These are phyloP conservation scores for Rhodotorula sp. DNA, from an alignment of 1,284 basidiomycete genomes.

Conservation along the genomic window DNA sequence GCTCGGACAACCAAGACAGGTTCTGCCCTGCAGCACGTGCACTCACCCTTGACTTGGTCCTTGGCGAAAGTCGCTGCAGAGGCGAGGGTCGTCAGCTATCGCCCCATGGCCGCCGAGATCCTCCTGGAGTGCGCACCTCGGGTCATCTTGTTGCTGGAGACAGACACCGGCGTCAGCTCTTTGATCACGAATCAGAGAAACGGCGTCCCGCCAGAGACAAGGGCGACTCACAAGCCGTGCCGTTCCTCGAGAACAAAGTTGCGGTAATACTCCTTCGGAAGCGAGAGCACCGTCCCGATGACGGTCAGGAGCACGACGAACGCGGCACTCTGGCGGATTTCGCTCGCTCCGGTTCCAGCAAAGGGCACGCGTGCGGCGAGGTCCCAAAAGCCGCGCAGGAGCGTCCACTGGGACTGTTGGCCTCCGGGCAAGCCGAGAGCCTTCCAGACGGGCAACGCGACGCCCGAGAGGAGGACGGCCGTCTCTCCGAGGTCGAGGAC, in stretches of 20 bases:
- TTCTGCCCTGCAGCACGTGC: neutral
- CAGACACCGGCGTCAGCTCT: too few relatives aligned
- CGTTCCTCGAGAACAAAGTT: slow-evolving; percentile 93
- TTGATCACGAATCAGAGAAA: neutral
- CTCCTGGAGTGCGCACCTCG: neutral
- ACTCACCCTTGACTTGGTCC: slow-evolving; percentile 19
- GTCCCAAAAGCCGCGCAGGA: slow-evolving; percentile 37
- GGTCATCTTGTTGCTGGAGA: slow-evolving; percentile 20
- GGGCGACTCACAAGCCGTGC: slow-evolving; percentile 66
- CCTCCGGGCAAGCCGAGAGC: slow-evolving; percentile 64
- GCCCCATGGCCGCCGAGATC: neutral
- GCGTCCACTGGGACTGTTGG: slow-evolving; percentile 30
- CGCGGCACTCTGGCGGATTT: slow-evolving; percentile 80
- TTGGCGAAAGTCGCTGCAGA: neutral
- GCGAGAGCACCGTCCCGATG: slow-evolving; percentile 56
- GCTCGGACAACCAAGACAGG: neutral
- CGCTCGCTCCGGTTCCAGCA: slow-evolving; percentile 12
- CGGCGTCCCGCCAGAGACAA: slow-evolving; percentile 48
- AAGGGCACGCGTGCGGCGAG: slow-evolving; percentile 6
- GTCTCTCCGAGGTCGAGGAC: slow-evolving; percentile 72
- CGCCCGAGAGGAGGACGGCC: slow-evolving; percentile 55
- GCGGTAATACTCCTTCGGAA: slow-evolving; percentile 75
- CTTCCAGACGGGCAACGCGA: slow-evolving; percentile 45
- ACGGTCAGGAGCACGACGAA: slow-evolving; percentile 70
- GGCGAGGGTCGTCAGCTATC: neutral